Base-by-base conservation (phyloP, 768 basidiomycete species). In the Russula sp. region DNA sequence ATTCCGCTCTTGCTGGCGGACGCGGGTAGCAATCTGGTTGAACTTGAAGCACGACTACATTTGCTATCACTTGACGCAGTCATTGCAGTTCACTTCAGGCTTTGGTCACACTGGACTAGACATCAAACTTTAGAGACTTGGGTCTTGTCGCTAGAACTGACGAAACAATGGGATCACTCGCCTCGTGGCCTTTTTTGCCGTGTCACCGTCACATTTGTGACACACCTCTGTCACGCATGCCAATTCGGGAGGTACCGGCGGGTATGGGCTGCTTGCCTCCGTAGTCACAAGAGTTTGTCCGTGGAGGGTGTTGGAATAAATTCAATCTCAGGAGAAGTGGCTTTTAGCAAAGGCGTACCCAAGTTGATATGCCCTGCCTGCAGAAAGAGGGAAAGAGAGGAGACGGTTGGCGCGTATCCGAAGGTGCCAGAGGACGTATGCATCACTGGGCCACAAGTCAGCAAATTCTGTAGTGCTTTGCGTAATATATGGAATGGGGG, bases 21-120 rank as follows among this genome's bases (percentile, higher is more conserved):
- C 4, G 6, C 13, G 9, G 16, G 7, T 9, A 8, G 20, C 27
- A 9, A 27, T 13, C 47, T 50, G 22, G 27, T 55, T 50, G 48
- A 34, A 7, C 42, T 55, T 64, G 63, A 55, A 13, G 63, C 49
- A 60, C 42, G 35, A 44, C 39, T 37, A 51, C 52, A 34, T 60
- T 55, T 32, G 27, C 54, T 54, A 9, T 35, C n/a, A n/a, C 47
- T 60, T 60, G 63, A 56, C 18, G 54, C 59, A 50, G 48, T 60
- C 58, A 52, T 39, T 34, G 7, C 16, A 22, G 18, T 49, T 44
- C 37, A 55, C 63, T 55, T 55, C 59, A 45, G 10, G 16, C 22
- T 52, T 64, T 42, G 40, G 27, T 64, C 63, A 64, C 63, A 64
- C 63, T 60, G 31, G 54, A 34, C 48, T 44, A 13, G 42, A 22